These are phyloP conservation scores for Jamesozyma piceae DNA, from an alignment of 805 yeast species.

Conservation along the genomic window DNA sequence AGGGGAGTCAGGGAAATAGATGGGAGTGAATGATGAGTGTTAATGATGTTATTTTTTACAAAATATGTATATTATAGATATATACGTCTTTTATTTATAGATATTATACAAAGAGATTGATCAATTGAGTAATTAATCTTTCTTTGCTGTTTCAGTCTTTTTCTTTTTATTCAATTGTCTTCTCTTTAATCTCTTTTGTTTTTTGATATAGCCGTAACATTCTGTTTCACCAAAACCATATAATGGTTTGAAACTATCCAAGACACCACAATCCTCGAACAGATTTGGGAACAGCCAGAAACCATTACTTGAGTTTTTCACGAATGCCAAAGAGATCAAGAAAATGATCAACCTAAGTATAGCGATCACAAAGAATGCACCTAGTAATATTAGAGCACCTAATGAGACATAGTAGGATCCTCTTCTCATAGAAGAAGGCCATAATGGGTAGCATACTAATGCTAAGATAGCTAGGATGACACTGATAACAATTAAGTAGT, in stretches of 20 bases:
- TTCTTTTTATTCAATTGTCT: conserved; percentile 19
- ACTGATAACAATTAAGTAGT: conserved; percentile 31
- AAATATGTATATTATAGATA: not conserved
- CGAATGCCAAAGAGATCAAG: conserved; percentile 31
- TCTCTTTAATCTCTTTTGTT: conserved; percentile 25
- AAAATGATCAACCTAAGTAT: conserved; percentile 65
- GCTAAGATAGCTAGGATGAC: conserved; percentile 55
- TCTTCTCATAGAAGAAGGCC: conserved; percentile 85
- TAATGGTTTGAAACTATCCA: conserved; percentile 86
- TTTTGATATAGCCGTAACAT: conserved; percentile 26
- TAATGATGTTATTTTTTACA: not conserved
- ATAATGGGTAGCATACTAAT: conserved; percentile 76
- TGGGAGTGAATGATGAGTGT: too few species aligned
- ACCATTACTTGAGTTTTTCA: conserved; percentile 36
- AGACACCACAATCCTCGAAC: conserved; percentile 88
- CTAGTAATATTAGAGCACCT: conserved; percentile 63
- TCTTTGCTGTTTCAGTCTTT: not conserved
- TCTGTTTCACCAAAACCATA: conserved; percentile 65
- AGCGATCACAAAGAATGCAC: conserved; percentile 67
- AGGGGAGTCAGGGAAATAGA: conserved; percentile 62
- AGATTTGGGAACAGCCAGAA: conserved; percentile 94
- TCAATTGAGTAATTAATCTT: not conserved
- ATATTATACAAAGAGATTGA: too few species aligned
- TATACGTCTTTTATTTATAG: too few species aligned
- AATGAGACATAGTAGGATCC: conserved; percentile 89